A percentile compares a stretch with the other conserved stretches of the same genome.
Conservation (phyloP, 2,329 filamentous ascomycete genomes). For the Alternaria novae-zelandiae region DNA sequence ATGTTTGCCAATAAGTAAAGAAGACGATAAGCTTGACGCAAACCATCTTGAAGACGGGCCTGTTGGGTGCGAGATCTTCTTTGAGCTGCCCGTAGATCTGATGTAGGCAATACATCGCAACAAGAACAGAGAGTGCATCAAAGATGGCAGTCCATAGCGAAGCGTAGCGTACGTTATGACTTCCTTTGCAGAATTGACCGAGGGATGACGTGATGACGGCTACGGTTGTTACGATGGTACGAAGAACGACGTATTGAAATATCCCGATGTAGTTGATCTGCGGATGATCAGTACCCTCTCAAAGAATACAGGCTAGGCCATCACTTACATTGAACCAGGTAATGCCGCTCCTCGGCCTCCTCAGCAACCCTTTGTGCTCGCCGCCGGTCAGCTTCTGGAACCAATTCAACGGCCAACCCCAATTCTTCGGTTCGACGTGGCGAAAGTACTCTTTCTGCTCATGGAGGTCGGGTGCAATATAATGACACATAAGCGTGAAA, state of each 20-base stretch:
- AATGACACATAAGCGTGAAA: constrained; percentile 82
- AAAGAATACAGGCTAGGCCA: background rate
- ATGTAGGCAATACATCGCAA: constrained; percentile 88
- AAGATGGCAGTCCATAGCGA: constrained; percentile 82
- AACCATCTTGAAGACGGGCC: constrained; percentile 78
- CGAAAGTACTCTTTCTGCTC: constrained; percentile 84
- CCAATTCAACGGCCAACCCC: constrained; percentile 77
- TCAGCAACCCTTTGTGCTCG: constrained; percentile 68
- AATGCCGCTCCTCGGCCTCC: constrained; percentile 78
- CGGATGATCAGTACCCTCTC: constrained; percentile 22
- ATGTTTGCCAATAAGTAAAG: constrained; percentile 82
- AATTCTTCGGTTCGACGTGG: constrained; percentile 69
- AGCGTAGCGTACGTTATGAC: constrained; percentile 77
- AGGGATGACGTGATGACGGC: constrained; percentile 75
- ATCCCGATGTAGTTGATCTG: constrained; percentile 78
- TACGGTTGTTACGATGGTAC: constrained; percentile 78
- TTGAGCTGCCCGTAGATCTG: constrained; percentile 85
- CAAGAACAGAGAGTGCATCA: constrained; percentile 73
- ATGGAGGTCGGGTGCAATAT: constrained; percentile 77
- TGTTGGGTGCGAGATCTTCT: constrained; percentile 70
- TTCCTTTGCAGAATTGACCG: constrained; percentile 77
- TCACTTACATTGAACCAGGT: constrained; percentile 81
- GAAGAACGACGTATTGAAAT: constrained; percentile 86
- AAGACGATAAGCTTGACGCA: constrained; percentile 93
- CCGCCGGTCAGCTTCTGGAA: constrained; percentile 74